phyloP scores from a whole-genome alignment of 140 eudicot genomes.

The Cichorium intybus region DNA sequence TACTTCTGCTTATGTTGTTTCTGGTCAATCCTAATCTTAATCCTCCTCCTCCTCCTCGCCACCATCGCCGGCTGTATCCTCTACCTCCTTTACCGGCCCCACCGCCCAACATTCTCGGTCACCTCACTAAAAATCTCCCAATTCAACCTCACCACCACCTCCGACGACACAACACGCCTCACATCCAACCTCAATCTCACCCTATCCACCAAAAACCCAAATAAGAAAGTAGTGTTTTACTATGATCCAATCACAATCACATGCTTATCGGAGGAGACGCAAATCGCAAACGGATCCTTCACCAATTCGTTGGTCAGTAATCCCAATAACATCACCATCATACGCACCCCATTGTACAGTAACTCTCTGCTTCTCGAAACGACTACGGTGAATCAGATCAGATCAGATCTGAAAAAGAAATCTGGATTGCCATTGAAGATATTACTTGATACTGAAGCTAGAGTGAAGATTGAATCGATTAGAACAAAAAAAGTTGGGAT shows the following conservation, averaged over 20 bases:
- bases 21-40: conserved; percentile 51
- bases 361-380: conserved; percentile 42
- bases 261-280: conserved; percentile 17
- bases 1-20: conserved; percentile 51
- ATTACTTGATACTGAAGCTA: conserved; percentile 53
- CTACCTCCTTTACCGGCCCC: conserved; percentile 68
- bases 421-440: conserved; percentile 46
- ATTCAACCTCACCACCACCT: conserved; percentile 52
- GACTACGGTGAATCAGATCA: conserved; percentile 33
- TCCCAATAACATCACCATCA: conserved; percentile 37
- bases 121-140: conserved; percentile 50
- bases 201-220: conserved; percentile 60
- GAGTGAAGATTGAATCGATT: conserved; percentile 56
- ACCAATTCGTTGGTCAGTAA: conserved; percentile 31
- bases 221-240: conserved; percentile 36
- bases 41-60: conserved; percentile 44
- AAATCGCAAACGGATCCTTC: conserved; percentile 47
- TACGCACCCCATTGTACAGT: conserved; percentile 33
- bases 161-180: conserved; percentile 58
- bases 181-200: conserved; percentile 51
- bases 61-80: conserved; percentile 52
- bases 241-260: conserved; percentile 53
- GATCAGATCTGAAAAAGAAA: conserved; percentile 67
- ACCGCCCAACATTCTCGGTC: conserved; percentile 58
- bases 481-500: conserved; percentile 58